Evolutionary conservation across 2,329 filamentous ascomycete species (phyloP).

Genomic region (Microsporum audouinii): DNA sequence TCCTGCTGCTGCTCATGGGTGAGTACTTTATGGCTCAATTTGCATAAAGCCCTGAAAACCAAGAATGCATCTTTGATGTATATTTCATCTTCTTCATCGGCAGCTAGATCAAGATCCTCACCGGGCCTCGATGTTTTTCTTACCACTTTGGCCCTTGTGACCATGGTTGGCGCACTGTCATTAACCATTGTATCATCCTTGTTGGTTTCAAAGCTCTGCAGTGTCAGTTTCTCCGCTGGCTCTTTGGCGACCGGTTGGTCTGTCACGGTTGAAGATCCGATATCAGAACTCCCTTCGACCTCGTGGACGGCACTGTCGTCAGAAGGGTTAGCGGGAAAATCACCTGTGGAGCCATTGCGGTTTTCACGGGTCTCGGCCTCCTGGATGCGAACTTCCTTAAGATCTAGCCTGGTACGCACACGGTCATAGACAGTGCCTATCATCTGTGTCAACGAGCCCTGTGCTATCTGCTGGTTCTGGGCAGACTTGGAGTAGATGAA

Average conservation of each 20-base stretch:
- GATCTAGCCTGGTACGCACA: constrained; percentile 72
- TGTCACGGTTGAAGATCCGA: constrained; percentile 23
- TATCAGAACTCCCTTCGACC: constrained; percentile 36
- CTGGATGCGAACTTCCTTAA: constrained; percentile 65
- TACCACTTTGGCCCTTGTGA: constrained; percentile 46
- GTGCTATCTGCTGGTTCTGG: constrained; percentile 91
- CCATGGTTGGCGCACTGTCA: constrained; percentile 56
- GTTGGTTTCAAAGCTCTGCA: constrained; percentile 57
- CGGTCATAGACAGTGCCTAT: constrained; percentile 95
- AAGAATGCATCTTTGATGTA: constrained; percentile 96
- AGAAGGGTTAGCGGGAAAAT: constrained; percentile 26
- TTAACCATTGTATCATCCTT: constrained; percentile 56
- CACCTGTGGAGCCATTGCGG: constrained; percentile 24
- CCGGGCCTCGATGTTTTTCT: constrained; percentile 36
- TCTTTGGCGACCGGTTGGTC: constrained; percentile 43
- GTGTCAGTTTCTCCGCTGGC: constrained; percentile 48
- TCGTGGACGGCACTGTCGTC: constrained; percentile 38
- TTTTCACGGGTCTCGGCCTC: constrained; percentile 27
- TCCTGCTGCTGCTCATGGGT: constrained; percentile 87
- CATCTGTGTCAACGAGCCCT: constrained; percentile 96
- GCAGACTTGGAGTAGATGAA: constrained; percentile 90
- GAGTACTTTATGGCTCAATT: constrained; percentile 84
- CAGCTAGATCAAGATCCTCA: constrained; percentile 29
- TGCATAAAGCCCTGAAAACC: constrained; percentile 95
- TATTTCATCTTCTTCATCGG: constrained; percentile 74